Conservation (phyloP, 2,329 filamentous ascomycete species). For the Verruconis gallopava region DNA sequence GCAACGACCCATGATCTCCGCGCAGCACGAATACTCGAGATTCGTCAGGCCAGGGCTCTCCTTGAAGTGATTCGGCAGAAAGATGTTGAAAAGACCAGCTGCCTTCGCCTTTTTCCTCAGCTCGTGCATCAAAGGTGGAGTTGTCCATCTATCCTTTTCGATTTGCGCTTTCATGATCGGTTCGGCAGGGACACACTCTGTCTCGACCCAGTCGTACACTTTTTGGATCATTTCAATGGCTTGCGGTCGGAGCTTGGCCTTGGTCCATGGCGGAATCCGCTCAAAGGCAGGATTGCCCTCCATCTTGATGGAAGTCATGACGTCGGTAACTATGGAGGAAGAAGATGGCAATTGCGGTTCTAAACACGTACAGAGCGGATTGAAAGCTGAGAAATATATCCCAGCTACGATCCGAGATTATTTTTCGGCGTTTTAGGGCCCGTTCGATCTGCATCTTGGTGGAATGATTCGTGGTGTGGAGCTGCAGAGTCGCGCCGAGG, state of each 20-base stretch:
- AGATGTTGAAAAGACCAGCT: constrained; percentile 28
- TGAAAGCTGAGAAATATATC: no score
- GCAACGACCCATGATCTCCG: constrained; percentile 33
- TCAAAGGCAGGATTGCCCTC: constrained; percentile 23
- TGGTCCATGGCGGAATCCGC: constrained; percentile 32
- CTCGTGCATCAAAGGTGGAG: constrained; percentile 29
- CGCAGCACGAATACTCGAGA: constrained; percentile 33
- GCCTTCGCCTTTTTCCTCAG: constrained; percentile 30
- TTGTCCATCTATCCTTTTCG: constrained; percentile 23
- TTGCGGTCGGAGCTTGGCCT: constrained; percentile 36
- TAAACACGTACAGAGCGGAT: no score
- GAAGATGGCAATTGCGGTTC: no score
- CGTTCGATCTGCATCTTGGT: no score
- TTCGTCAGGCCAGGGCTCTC: constrained; percentile 34
- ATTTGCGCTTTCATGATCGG: constrained; percentile 30
- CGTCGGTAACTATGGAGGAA: background rate
- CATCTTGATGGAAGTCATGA: constrained; percentile 15
- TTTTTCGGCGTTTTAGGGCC: no score
- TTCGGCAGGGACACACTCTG: constrained; percentile 31
- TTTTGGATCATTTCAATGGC: constrained; percentile 31
- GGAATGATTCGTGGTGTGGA: no score
- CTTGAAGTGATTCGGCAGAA: constrained; percentile 28
- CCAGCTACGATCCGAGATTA: no score
- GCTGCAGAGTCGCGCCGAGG: constrained; percentile 2
- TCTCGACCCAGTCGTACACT: constrained; percentile 32